phyloP scores from a whole-genome alignment of 1,284 basidiomycete genomes.

The Agaricales sp. region DNA sequence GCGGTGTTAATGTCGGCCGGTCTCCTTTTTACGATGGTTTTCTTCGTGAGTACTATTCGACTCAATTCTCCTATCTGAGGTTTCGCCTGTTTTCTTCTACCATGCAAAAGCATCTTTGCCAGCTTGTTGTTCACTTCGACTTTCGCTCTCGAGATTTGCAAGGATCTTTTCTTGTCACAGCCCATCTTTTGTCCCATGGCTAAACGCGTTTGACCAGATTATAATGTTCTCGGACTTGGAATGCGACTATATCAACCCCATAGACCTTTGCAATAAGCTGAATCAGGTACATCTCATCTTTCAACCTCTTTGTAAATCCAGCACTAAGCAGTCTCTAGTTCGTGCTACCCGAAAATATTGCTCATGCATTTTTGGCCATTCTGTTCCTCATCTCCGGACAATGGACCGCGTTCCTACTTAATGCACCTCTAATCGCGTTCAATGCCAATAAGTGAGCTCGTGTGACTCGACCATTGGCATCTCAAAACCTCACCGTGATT shows the following conservation, averaged over 20 bases:
- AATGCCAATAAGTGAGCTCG: slow-evolving; percentile 87
- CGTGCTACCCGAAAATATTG: slow-evolving; percentile 92
- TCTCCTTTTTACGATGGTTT: slow-evolving; percentile 94
- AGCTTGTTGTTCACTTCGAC: not conserved
- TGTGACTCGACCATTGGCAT: slow-evolving; percentile 5
- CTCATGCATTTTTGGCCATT: slow-evolving; percentile 84
- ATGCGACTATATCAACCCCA: slow-evolving; percentile 99
- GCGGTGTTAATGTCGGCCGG: slow-evolving; percentile 89
- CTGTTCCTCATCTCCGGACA: slow-evolving; percentile 92
- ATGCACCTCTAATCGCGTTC: slow-evolving; percentile 82
- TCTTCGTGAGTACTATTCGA: slow-evolving; percentile 67
- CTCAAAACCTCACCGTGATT: not conserved
- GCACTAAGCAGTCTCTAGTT: slow-evolving; percentile 65
- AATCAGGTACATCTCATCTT: slow-evolving; percentile 64
- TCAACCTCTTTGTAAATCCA: slow-evolving; percentile 2
- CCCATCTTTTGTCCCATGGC: slow-evolving; percentile 5
- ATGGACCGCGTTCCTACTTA: slow-evolving; percentile 91
- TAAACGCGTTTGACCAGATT: slow-evolving; percentile 47
- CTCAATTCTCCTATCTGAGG: slow-evolving; percentile 2
- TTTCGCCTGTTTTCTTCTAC: too few relatives aligned
- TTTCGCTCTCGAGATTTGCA: not conserved
- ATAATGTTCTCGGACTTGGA: slow-evolving; percentile 99
- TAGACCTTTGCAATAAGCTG: slow-evolving; percentile 99
- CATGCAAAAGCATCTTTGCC: too few relatives aligned
- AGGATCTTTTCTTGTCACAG: not conserved